Conservation (phyloP, 2,329 filamentous ascomycete species). For the Cladophialophora chaetospira region DNA sequence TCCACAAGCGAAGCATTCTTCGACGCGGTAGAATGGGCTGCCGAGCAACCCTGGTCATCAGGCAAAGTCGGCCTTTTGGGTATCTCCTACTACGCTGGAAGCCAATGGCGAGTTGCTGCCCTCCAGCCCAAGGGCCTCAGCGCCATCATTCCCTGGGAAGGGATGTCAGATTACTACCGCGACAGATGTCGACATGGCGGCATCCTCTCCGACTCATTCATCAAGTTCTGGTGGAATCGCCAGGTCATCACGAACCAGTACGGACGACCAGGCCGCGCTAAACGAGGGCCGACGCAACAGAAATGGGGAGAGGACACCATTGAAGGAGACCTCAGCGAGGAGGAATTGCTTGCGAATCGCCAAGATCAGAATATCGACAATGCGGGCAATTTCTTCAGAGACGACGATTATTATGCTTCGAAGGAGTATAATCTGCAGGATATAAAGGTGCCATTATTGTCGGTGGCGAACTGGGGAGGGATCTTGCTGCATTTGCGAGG, state of each 20-base stretch:
- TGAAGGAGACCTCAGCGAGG: slow-evolving; percentile 42
- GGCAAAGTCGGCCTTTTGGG: slow-evolving; percentile 56
- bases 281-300: too few species aligned
- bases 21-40: slow-evolving; percentile 56
- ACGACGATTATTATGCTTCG: slow-evolving; percentile 64
- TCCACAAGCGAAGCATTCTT: slow-evolving; percentile 56
- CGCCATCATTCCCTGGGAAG: slow-evolving; percentile 58
- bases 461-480: slow-evolving; percentile 71
- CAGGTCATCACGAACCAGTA: slow-evolving; percentile 68
- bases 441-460: slow-evolving; percentile 67
- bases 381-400: slow-evolving; percentile 57
- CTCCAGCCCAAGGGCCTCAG: slow-evolving; percentile 54
- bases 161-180: slow-evolving; percentile 59
- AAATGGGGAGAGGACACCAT: slow-evolving; percentile 56
- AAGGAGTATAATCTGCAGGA: slow-evolving; percentile 67
- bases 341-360: slow-evolving; percentile 43
- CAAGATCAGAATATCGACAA: slow-evolving; percentile 50
- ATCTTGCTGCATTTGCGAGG: slow-evolving; percentile 69
- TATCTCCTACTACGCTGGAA: slow-evolving; percentile 56
- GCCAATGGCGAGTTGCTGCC: slow-evolving; percentile 58
- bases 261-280: slow-evolving; percentile 55
- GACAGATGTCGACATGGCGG: slow-evolving; percentile 64
- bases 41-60: slow-evolving; percentile 53
- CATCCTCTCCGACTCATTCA: slow-evolving; percentile 61
- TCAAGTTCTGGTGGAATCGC: slow-evolving; percentile 54